These are phyloP conservation scores for Rhizopogon rudus DNA, from an alignment of 768 basidiomycete genomes.

Conservation along the genomic window DNA sequence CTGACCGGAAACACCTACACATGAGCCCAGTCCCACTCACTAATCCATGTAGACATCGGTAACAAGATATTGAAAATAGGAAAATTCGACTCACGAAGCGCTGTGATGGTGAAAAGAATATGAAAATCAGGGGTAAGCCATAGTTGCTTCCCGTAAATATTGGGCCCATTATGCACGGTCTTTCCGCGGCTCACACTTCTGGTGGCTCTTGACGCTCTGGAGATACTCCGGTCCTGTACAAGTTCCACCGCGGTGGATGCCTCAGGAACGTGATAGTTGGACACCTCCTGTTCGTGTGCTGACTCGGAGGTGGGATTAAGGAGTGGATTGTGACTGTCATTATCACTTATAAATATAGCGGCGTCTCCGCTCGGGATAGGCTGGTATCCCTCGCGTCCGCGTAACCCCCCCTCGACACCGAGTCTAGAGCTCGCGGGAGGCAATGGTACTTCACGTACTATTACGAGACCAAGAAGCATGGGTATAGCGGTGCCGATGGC, in stretches of 20 bases:
- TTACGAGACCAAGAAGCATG: constrained; percentile 73
- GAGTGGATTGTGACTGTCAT: constrained; percentile 22
- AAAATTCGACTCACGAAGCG: constrained; percentile 42
- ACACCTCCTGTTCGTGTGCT: constrained; percentile 13
- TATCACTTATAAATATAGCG: constrained; percentile 19
- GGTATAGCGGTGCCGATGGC: constrained; percentile 74
- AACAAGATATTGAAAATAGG: not conserved
- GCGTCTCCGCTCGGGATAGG: constrained; percentile 12
- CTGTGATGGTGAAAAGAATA: constrained; percentile 51
- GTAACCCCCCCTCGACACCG: constrained; percentile 15
- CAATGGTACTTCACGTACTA: constrained; percentile 66
- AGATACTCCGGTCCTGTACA: constrained; percentile 9
- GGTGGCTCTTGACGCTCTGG: not conserved
- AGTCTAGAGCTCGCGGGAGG: constrained; percentile 28
- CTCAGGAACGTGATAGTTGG: constrained; percentile 18
- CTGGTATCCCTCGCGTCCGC: constrained; percentile 15
- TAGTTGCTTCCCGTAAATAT: constrained; percentile 51
- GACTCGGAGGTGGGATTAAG: constrained; percentile 4
- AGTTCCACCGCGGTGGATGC: constrained; percentile 16
- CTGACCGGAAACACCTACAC: constrained; percentile 40
- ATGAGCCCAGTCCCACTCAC: constrained; percentile 74
- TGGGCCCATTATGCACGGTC: constrained; percentile 29
- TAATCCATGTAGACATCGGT: constrained; percentile 17
- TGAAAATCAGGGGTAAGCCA: constrained; percentile 57
- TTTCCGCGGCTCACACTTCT: not conserved